Evolutionary conservation across 2,329 filamentous ascomycete species (phyloP), one percentile per base, ranked within the genome.

Genomic region (Colletotrichum filicis): DNA sequence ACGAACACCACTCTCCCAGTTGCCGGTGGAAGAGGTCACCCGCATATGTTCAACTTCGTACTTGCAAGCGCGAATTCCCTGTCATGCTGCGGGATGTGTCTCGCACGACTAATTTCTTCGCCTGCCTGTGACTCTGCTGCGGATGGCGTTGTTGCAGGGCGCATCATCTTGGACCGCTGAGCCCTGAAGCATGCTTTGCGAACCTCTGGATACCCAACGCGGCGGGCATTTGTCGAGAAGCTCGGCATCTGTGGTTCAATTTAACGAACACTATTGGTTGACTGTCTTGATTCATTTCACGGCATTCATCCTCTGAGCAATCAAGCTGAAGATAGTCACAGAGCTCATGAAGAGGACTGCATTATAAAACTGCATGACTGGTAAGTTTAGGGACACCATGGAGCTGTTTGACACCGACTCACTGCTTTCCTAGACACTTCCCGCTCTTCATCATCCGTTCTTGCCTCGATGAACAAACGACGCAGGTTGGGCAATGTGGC

Each of bases 271-370:
- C 3, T 49, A 19, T 9, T 49, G 42, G 4, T 7, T 22, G 4
- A 9, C 8, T 5, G 14, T 8, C 3, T 7, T 2, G 3, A 42
- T 26, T 58, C 56, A 59, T 79, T 72, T 83, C 7, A 75, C 78
- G 30, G 87, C 88, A 75, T 91, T 91, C 89, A 98, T 93, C 76
- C 93, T 93, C 80, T 99, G 97, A 32, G 96, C 97, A 74, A 97
- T 92, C 73, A 99, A 86, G 81, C 96, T 97, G 85, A 98, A 98
- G 73, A 98, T 91, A 8, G 96, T 95, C 28, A 99, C 94, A 0
- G 97, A 98, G 28, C 95, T 97, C 88, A 99, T 96, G 85, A 98
- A 99, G 2, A 98, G 87, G 1, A 98, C 95, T 0, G 97, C 91
- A 79, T 99, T 98, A 85, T 99, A 99, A 82, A 99, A 99, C 97